phyloP scores from a whole-genome alignment of 768 basidiomycete species.

The Psilocybe cyanescens region DNA sequence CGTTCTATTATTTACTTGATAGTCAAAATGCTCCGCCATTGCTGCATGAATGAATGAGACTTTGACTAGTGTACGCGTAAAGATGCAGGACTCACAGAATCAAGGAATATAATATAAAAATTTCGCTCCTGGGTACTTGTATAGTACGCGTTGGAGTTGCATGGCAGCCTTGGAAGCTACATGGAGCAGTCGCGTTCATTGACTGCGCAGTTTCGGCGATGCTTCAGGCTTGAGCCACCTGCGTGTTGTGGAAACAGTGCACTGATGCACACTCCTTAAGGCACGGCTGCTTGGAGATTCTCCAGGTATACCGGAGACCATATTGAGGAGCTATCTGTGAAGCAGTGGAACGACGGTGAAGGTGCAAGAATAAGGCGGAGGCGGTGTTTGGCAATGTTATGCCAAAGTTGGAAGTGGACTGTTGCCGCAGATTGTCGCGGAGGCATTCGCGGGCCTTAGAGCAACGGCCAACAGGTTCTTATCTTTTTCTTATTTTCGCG shows the following conservation, averaged over 20 bases:
- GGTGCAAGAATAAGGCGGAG: background rate
- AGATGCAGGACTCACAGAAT: background rate
- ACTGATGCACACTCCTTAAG: too few species aligned
- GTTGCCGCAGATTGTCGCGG: background rate
- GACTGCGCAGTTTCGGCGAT: background rate
- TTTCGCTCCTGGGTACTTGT: background rate
- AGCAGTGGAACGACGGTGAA: background rate
- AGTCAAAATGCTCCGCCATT: background rate
- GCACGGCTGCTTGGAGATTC: background rate
- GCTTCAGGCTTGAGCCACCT: background rate
- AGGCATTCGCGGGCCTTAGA: conserved; percentile 11
- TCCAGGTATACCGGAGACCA: background rate
- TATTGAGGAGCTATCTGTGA: too few species aligned
- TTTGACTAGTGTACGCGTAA: background rate
- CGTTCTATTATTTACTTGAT: background rate
- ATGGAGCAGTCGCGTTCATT: background rate
- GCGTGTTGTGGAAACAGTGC: background rate
- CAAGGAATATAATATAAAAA: background rate
- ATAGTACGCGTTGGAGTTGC: background rate
- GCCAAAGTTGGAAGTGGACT: conserved; percentile 9
- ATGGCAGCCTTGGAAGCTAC: background rate
- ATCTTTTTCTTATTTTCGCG: conserved; percentile 11
- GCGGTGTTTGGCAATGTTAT: conserved; percentile 22
- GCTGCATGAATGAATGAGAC: background rate
- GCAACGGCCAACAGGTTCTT: conserved; percentile 8